Percentiles rank a stretch among this genome's conserved stretches.
phyloP scores from a whole-genome alignment of 139 green algal genomes.

The Monoraphidium neglectum region DNA sequence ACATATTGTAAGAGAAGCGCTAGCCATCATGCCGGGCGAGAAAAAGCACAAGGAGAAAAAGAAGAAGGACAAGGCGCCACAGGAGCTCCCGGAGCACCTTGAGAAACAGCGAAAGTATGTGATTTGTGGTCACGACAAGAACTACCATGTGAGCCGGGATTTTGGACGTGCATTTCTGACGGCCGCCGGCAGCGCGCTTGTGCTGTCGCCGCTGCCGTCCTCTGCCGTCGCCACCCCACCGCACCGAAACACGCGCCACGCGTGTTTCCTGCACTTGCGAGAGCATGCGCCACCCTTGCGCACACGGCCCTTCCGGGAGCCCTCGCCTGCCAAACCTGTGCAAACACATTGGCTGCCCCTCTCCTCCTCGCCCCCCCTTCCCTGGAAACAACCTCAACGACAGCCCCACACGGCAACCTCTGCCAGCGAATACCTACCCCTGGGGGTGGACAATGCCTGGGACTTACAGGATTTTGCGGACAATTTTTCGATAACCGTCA shows the following conservation, averaged over 20 bases:
- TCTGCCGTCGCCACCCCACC: background rate
- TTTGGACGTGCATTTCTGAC: background rate
- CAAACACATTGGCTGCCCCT: background rate
- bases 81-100: constrained; percentile 55
- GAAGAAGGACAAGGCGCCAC: too few relatives aligned
- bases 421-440: constrained; percentile 61
- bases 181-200: background rate
- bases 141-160: constrained; percentile 68
- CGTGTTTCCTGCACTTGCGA: too few relatives aligned
- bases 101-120: constrained; percentile 65
- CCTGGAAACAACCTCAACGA: background rate
- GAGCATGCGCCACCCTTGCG: too few relatives aligned
- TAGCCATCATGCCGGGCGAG: constrained; percentile 28
- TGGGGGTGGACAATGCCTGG: constrained; percentile 84
- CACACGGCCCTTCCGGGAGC: too few relatives aligned
- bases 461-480: constrained; percentile 65
- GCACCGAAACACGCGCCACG: too few relatives aligned
- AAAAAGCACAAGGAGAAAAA: constrained; percentile 36
- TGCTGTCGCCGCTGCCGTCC: background rate
- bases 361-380: background rate
- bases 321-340: background rate
- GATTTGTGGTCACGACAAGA: constrained; percentile 69
- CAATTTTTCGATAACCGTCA: constrained; percentile 40
- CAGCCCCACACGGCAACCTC: constrained; percentile 74
- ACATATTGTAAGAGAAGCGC: too few relatives aligned